These are phyloP conservation scores for Begonia fuchsioides DNA, from an alignment of 306 rosid species.

Conservation along the genomic window DNA sequence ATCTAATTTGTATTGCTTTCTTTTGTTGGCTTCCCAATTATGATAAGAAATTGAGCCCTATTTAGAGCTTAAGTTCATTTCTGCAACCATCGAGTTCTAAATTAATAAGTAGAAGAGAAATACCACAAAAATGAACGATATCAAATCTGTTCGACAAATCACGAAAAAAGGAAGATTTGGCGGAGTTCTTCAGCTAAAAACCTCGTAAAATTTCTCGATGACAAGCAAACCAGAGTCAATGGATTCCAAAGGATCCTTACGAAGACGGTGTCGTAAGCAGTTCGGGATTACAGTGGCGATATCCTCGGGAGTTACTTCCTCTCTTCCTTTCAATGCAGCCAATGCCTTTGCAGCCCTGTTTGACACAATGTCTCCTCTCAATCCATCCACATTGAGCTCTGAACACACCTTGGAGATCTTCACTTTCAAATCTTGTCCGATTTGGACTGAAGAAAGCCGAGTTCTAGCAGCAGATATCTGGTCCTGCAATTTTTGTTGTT, in stretches of 20 bases:
- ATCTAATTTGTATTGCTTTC: too few relatives aligned
- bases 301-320: slow-evolving; percentile 56
- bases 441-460: slow-evolving; percentile 47
- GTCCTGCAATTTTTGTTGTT: slow-evolving; percentile 59
- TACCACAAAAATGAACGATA: too few relatives aligned
- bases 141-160: too few relatives aligned
- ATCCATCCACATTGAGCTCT: slow-evolving; percentile 85
- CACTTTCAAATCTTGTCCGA: slow-evolving; percentile 66
- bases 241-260: slow-evolving; percentile 93
- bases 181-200: slow-evolving; percentile 39
- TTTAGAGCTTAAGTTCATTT: too few relatives aligned
- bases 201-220: slow-evolving; percentile 74
- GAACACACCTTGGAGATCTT: slow-evolving; percentile 79
- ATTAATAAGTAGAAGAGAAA: too few relatives aligned
- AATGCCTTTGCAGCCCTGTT: slow-evolving; percentile 89
- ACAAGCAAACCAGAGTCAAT: slow-evolving; percentile 90
- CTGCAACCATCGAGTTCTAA: background rate
- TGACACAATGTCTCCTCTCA: slow-evolving; percentile 89
- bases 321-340: slow-evolving; percentile 78
- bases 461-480: slow-evolving; percentile 67
- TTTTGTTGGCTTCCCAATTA: too few relatives aligned
- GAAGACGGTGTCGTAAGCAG: slow-evolving; percentile 87
- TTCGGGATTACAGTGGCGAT: slow-evolving; percentile 89
- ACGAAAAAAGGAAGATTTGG: background rate
- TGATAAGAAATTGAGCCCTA: too few relatives aligned